A percentile compares a stretch with the other conserved stretches of the same genome.
phyloP scores from a whole-genome alignment of 345 rosid species.

The Diplotaxis tenuifolia region DNA sequence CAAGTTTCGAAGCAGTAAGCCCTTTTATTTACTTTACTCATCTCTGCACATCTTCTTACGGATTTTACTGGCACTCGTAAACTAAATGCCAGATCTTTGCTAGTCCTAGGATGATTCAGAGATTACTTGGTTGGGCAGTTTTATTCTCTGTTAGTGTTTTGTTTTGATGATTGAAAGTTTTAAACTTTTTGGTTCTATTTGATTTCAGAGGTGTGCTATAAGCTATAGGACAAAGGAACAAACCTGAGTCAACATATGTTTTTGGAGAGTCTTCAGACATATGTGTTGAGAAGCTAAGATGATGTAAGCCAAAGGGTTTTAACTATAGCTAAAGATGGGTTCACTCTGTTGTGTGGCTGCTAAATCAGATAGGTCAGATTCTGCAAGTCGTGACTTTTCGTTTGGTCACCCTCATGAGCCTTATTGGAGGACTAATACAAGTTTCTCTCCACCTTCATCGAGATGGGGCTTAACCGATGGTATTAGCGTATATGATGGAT shows the following conservation, averaged over 20 bases:
- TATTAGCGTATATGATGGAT: conserved; percentile 43
- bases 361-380: conserved; percentile 75
- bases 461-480: conserved; percentile 64
- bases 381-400: conserved; percentile 53
- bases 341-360: conserved; percentile 94
- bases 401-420: conserved; percentile 55
- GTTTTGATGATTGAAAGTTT: conserved; percentile 24
- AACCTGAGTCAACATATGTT: too few species aligned
- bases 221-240: not conserved
- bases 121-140: not conserved
- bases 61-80: not conserved
- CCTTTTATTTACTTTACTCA: conserved; percentile 19
- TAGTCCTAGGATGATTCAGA: not conserved
- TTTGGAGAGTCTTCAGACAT: not conserved
- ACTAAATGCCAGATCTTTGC: conserved; percentile 21
- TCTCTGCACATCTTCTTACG: not conserved
- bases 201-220: conserved; percentile 20
- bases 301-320: not conserved
- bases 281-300: not conserved
- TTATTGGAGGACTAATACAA: conserved; percentile 74
- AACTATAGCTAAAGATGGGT: conserved; percentile 58
- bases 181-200: conserved; percentile 24
- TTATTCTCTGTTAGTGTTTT: not conserved
- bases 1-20: conserved; percentile 24
- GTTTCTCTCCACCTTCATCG: conserved; percentile 74